A percentile compares a stretch with the other conserved stretches of the same genome.
Conservation (phyloP, 306 rosid genomes). For the Citrullus colocynthis region DNA sequence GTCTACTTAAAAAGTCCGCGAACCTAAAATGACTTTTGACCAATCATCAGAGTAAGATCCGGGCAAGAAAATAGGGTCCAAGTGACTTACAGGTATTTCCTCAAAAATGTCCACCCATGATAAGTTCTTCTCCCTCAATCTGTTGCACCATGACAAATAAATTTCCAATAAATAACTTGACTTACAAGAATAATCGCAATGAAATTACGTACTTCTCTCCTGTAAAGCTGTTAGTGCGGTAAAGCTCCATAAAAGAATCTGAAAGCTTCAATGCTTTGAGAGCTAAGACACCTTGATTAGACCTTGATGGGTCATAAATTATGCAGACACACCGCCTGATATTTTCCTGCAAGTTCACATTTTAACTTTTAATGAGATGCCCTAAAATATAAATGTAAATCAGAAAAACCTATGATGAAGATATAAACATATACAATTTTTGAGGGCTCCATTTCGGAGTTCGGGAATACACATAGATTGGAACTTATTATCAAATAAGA, state of each 20-base stretch:
- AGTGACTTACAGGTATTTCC: constrained; percentile 78
- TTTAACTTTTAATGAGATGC: not conserved
- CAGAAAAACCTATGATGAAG: not conserved
- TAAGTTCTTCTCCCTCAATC: constrained; percentile 92
- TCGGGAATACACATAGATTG: not conserved
- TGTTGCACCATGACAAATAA: constrained; percentile 25
- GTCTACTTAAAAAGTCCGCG: not conserved
- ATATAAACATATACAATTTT: not conserved
- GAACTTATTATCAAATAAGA: not conserved
- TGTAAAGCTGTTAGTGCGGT: constrained; percentile 73
- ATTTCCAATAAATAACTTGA: not conserved
- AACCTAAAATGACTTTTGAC: not conserved
- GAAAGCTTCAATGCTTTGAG: constrained; percentile 89
- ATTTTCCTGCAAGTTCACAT: constrained; percentile 51
- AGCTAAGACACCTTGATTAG: constrained; percentile 88
- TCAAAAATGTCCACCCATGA: constrained; percentile 95
- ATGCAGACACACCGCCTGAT: constrained; percentile 91
- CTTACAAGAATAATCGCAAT: not conserved
- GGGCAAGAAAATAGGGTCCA: not conserved
- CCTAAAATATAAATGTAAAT: not conserved
- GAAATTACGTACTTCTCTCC: constrained; percentile 75
- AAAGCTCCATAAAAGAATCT: constrained; percentile 89
- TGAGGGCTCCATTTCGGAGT: not conserved
- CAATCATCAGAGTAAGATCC: not conserved
- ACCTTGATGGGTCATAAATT: constrained; percentile 84